Conservation (phyloP, 2,329 filamentous ascomycete species). For the Blumeria hordei region DNA sequence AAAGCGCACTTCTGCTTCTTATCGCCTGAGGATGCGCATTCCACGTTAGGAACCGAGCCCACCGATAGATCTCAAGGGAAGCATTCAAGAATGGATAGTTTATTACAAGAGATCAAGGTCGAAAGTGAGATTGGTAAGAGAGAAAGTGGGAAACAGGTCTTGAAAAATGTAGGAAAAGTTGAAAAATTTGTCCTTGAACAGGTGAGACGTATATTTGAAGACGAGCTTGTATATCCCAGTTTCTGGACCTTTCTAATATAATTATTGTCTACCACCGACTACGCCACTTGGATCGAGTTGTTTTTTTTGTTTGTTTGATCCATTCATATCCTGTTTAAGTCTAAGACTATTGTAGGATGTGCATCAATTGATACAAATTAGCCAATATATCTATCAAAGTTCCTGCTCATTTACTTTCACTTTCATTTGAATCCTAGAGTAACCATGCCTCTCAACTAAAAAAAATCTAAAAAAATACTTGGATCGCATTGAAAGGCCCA, state of each 20-base stretch:
- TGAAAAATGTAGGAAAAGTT: constrained; percentile 97
- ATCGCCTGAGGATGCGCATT: constrained; percentile 69
- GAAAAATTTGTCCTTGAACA: constrained; percentile 94
- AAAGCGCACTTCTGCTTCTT: constrained; percentile 86
- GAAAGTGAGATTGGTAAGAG: constrained; percentile 94
- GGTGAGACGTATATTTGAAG: constrained; percentile 89
- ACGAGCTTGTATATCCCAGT: constrained; percentile 94
- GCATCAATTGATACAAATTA: no score
- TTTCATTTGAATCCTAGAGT: no score
- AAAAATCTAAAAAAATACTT: no score
- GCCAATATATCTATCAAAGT: no score
- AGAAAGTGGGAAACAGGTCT: constrained; percentile 72
- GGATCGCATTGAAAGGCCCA: no score
- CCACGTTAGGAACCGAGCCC: constrained; percentile 26
- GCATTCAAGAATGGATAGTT: constrained; percentile 34
- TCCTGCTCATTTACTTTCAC: no score
- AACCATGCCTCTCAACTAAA: no score
- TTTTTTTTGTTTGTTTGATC: no score
- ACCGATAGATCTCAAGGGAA: constrained; percentile 9
- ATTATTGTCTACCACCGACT: background rate
- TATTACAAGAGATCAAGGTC: constrained; percentile 80
- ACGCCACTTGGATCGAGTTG: no score
- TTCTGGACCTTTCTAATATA: constrained; percentile 93
- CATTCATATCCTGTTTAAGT: no score
- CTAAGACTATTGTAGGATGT: no score